Evolutionary conservation across 129 eudicot species (phyloP), one percentile per base, ranked within the genome.

Genomic region (Lonicera japonica): DNA sequence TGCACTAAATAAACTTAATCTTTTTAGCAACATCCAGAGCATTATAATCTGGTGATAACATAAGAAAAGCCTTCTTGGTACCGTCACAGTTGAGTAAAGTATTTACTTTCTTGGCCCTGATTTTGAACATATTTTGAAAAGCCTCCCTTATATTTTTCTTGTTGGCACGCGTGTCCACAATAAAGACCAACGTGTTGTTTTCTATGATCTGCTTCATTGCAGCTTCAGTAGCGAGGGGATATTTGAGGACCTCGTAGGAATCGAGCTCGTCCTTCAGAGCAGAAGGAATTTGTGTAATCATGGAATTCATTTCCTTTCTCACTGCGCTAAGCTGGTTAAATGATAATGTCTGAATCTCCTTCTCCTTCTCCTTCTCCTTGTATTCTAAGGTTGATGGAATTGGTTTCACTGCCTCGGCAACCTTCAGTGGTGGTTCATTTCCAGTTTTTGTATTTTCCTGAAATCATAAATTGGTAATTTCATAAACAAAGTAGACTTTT

Each of bases 31-130:
- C 52, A 51, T 83, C 80, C 50, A 64, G 48, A 12, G 97, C 97
- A 64, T 73, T 79, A 48, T 69, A 66, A 25, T 86, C 79, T 21
- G 68, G 23, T 2, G 67, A 25, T 68, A 87, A 51, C 70, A 56
- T 83, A 48, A 87, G 64, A 63, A 15, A 80, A 12, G 95, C 95
- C 78, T 87, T 87, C 80, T 87, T 87, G 5, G 81, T 80, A 21
- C 85, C 88, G 68, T 79, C 81, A 47, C 67, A 70, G 63, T 63
- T 87, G 61, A 75, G 77, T 63, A 72, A 69, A 11, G 95, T 82
- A 69, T 86, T 82, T 9, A 86, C 74, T 64, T 79, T 90, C 73
- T 70, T 78, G 76, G 82, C 77, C 63, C 70, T 64, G 17, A 86
- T 68, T 22, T 77, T 68, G 72, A 81, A 86, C 78, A 90, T 73